Conservation (phyloP, 1,284 basidiomycete genomes). For the Moesziomyces antarcticus region DNA sequence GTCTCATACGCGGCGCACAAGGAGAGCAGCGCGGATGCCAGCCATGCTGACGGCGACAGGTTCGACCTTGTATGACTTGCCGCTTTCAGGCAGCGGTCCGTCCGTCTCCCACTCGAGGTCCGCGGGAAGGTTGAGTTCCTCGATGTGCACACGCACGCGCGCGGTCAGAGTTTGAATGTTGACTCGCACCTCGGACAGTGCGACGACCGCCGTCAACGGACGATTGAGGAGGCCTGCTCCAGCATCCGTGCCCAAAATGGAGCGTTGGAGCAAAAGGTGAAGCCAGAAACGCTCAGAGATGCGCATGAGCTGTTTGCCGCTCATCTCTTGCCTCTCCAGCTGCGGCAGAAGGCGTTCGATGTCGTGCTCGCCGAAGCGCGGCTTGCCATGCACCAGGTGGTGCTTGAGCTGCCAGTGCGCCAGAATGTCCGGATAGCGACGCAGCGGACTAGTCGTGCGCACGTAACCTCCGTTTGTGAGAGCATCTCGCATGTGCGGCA, state of each 20-base stretch:
- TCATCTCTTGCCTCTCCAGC: constrained; percentile 47
- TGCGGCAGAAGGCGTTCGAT: constrained; percentile 33
- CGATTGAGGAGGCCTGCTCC: constrained; percentile 2
- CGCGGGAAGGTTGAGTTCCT: constrained; percentile 30
- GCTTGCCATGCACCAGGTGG: constrained; percentile 69
- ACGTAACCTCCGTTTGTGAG: constrained; percentile 72
- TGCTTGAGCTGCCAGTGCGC: constrained; percentile 95
- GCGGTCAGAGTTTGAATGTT: constrained; percentile 21
- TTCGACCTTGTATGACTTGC: constrained; percentile 20
- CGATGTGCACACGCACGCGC: constrained; percentile 37
- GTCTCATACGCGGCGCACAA: constrained; percentile 23
- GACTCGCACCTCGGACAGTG: constrained; percentile 37
- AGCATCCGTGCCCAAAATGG: constrained; percentile 10
- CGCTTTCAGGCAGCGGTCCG: constrained; percentile 12
- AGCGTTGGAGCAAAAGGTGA: constrained; percentile 20
- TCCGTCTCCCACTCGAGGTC: constrained; percentile 38
- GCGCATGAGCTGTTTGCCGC: constrained; percentile 34
- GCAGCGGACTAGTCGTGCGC: constrained; percentile 86
- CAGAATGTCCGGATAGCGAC: constrained; percentile 85
- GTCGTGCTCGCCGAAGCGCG: constrained; percentile 8
- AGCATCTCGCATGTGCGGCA: constrained; percentile 4
- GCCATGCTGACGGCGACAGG: constrained; percentile 25
- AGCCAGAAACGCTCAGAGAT: constrained; percentile 46
- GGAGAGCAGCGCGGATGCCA: constrained; percentile 24
- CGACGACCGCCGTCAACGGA: constrained; percentile 30